A percentile compares a stretch with the other conserved stretches of the same genome.
phyloP scores from a whole-genome alignment of 345 rosid genomes.

The Eucalyptus sp. region DNA sequence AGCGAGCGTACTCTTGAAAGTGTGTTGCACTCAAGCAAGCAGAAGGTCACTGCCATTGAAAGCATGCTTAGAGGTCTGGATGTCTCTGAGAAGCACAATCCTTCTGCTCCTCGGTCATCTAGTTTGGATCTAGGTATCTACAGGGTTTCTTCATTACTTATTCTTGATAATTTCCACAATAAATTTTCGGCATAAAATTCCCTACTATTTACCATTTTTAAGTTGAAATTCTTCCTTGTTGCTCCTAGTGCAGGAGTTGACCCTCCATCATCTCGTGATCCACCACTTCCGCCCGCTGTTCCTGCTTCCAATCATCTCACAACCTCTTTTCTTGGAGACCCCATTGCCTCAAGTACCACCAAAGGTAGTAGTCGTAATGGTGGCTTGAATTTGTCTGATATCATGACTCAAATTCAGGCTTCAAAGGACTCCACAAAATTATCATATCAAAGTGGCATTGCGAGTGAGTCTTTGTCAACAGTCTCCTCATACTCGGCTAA shows the following conservation, averaged over 20 bases:
- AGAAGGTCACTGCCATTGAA: slow-evolving; percentile 97
- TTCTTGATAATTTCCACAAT: not conserved
- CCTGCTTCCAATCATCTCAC: slow-evolving; percentile 57
- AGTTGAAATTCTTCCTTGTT: slow-evolving; percentile 44
- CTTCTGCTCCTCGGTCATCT: slow-evolving; percentile 67
- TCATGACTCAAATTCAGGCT: slow-evolving; percentile 85
- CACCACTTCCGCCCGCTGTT: slow-evolving; percentile 69
- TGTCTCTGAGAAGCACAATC: slow-evolving; percentile 74
- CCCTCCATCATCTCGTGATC: slow-evolving; percentile 99
- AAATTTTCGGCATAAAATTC: not conserved
- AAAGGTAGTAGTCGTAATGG: slow-evolving; percentile 70
- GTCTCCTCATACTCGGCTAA: slow-evolving; percentile 55
- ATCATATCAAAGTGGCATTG: slow-evolving; percentile 38
- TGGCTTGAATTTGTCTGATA: slow-evolving; percentile 80
- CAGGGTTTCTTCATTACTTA: not conserved
- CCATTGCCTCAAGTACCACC: slow-evolving; percentile 28
- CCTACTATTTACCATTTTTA: not conserved
- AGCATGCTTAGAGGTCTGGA: slow-evolving; percentile 98
- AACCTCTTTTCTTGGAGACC: slow-evolving; percentile 36
- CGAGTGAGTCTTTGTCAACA: slow-evolving; percentile 53
- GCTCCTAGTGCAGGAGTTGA: slow-evolving; percentile 99
- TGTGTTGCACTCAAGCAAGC: slow-evolving; percentile 93
- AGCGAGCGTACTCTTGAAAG: slow-evolving; percentile 91
- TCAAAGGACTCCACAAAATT: slow-evolving; percentile 80
- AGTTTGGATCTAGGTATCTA: slow-evolving; percentile 96